Conservation (phyloP, 2,329 filamentous ascomycete genomes). For the Fusarium bulbicola region DNA sequence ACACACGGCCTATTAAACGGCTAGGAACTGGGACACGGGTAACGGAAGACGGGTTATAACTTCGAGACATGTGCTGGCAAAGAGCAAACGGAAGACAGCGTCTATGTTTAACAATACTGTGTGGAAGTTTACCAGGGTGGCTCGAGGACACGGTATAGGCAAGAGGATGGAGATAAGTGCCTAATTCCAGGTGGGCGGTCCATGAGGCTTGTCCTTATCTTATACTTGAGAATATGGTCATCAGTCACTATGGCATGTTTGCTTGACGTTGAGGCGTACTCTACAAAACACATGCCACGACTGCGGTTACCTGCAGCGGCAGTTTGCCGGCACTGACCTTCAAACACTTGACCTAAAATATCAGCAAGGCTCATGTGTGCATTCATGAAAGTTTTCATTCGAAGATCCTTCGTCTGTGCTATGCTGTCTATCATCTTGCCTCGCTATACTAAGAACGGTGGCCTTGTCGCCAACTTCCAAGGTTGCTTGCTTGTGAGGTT, state of each 20-base stretch:
- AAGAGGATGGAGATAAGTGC: background rate
- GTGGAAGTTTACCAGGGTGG: background rate
- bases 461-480: slow-evolving; percentile 5
- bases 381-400: slow-evolving; percentile 16
- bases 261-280: background rate
- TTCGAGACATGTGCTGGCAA: slow-evolving; percentile 28
- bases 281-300: slow-evolving; percentile 7
- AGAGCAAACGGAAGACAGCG: slow-evolving; percentile 16
- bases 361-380: background rate
- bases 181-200: background rate
- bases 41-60: slow-evolving; percentile 29
- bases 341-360: background rate
- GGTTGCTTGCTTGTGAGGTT: slow-evolving; percentile 3
- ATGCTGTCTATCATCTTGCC: slow-evolving; percentile 11
- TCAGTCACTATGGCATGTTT: slow-evolving; percentile 6
- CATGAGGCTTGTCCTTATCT: background rate
- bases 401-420: slow-evolving; percentile 4
- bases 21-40: slow-evolving; percentile 25
- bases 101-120: background rate
- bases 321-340: slow-evolving; percentile 28
- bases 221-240: background rate
- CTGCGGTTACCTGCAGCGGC: slow-evolving; percentile 31
- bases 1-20: slow-evolving; percentile 2
- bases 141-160: background rate
- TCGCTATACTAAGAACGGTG: background rate